phyloP scores from a whole-genome alignment of 2,329 filamentous ascomycete genomes.

The Fusarium lateritium region DNA sequence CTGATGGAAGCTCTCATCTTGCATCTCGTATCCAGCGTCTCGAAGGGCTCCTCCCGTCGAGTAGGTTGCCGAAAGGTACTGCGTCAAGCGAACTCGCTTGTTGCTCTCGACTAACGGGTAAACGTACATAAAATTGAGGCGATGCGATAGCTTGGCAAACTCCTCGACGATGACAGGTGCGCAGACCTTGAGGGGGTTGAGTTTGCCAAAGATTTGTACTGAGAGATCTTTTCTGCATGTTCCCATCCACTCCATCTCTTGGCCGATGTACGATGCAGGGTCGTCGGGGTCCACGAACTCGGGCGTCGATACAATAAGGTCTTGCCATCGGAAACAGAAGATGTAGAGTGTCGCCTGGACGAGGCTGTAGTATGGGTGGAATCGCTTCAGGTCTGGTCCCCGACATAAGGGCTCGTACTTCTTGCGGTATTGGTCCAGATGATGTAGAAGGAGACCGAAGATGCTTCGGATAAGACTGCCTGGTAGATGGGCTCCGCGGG shows the following conservation, averaged over 20 bases:
- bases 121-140: constrained; percentile 90
- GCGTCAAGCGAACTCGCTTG: constrained; percentile 86
- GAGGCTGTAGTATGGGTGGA: constrained; percentile 87
- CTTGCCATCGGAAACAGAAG: constrained; percentile 98
- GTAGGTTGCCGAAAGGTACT: constrained; percentile 73
- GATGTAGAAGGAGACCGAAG: constrained; percentile 82
- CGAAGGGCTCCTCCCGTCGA: constrained; percentile 68
- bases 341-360: constrained; percentile 94
- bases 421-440: constrained; percentile 81
- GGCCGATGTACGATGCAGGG: constrained; percentile 71
- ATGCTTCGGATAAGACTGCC: constrained; percentile 84
- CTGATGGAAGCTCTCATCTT: constrained; percentile 85
- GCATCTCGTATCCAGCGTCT: constrained; percentile 62
- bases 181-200: constrained; percentile 97
- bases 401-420: constrained; percentile 81
- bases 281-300: constrained; percentile 75
- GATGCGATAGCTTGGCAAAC: constrained; percentile 89
- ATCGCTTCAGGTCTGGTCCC: constrained; percentile 88
- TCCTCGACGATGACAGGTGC: constrained; percentile 91
- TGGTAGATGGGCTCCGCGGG: constrained; percentile 87
- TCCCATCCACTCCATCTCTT: constrained; percentile 84
- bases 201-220: constrained; percentile 85
- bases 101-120: constrained; percentile 91
- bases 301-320: constrained; percentile 78
- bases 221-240: constrained; percentile 81